Evolutionary conservation across 2,329 filamentous ascomycete species (phyloP), one percentile per base, ranked within the genome.

Genomic region (Colletotrichum costaricense): DNA sequence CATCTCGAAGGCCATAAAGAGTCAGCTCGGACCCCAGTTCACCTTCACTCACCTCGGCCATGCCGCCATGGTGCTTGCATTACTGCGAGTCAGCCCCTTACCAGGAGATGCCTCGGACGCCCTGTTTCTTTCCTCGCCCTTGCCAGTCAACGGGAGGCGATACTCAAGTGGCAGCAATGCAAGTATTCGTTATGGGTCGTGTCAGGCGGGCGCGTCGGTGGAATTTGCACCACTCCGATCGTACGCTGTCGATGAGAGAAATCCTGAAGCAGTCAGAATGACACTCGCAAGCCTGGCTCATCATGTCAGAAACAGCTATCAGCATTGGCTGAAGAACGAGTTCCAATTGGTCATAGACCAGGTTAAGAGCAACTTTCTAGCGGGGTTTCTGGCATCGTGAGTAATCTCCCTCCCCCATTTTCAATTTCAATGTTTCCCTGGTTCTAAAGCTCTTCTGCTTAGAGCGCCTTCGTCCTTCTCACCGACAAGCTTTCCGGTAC

Each of bases 1-100:
- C 24, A 19, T 62, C 4, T 4, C 2, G 35, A 35, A 49, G 38
- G 59, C 24, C 3, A 26, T 49, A 16, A 62, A 49, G 5, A 38
- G n/a, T 26, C 4, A 14, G 11, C 14, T 49, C 22, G 14, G 70
- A 22, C 28, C 65, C 28, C 59, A 73, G 57, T 57, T 55, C 52
- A 56, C 33, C 57, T 54, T 71, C 2, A 49, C 38, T n/a, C 59
- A 62, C 46, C 59, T 62, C 16, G 38, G 59, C 2, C 59, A 62
- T 49, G 59, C 59, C 6, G 59, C 59, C 24, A 62, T 62, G 59
- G 26, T 62, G 26, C 59, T 62, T 19, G 59, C 59, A 5, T 16
- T 49, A 16, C 59, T 62, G 11, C 59, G 24, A 26, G 38, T 62
- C 19, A 6, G 24, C 22, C 59, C 59, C 26, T n/a, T 8, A 24